Evolutionary conservation across 2,329 filamentous ascomycete species (phyloP).

Genomic region (Alternaria novae-zelandiae): DNA sequence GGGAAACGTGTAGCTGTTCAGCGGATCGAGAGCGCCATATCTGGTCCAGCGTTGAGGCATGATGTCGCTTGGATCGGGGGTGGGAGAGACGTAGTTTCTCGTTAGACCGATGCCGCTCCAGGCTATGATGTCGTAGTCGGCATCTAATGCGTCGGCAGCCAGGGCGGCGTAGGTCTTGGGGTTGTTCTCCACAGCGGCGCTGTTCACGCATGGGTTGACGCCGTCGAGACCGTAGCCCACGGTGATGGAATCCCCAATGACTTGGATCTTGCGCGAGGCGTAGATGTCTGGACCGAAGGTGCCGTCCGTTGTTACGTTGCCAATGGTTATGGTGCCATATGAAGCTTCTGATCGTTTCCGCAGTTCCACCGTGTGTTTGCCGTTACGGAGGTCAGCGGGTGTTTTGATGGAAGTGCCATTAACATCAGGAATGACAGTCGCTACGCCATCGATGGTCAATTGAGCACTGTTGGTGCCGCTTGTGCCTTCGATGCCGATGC

Average conservation of each 20-base stretch:
- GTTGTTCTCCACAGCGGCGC: conserved; percentile 49
- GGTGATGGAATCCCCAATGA: conserved; percentile 56
- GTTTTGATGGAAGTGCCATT: conserved; percentile 40
- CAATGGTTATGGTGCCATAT: conserved; percentile 45
- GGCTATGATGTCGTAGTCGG: conserved; percentile 54
- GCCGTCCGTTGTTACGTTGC: conserved; percentile 37
- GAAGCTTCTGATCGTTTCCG: conserved; percentile 50
- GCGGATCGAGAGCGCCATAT: conserved; percentile 52
- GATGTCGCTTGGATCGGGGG: conserved; percentile 40
- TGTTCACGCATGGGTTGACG: conserved; percentile 49
- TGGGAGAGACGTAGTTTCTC: conserved; percentile 46
- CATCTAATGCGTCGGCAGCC: conserved; percentile 49
- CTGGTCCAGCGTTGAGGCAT: conserved; percentile 54
- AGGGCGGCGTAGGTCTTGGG: conserved; percentile 54
- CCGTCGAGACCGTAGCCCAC: conserved; percentile 56
- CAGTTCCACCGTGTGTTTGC: conserved; percentile 48
- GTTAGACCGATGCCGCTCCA: conserved; percentile 55
- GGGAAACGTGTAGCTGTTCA: conserved; percentile 50
- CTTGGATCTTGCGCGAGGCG: conserved; percentile 49
- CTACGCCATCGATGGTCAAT: conserved; percentile 42
- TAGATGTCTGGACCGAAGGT: conserved; percentile 22
- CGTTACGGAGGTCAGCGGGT: conserved; percentile 36
- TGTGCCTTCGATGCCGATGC: conserved; percentile 40
- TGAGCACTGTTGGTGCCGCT: conserved; percentile 45
- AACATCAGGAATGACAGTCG: conserved; percentile 35